Evolutionary conservation across 2,329 filamentous ascomycete species (phyloP).

Genomic region (Venturiaceae sp.): DNA sequence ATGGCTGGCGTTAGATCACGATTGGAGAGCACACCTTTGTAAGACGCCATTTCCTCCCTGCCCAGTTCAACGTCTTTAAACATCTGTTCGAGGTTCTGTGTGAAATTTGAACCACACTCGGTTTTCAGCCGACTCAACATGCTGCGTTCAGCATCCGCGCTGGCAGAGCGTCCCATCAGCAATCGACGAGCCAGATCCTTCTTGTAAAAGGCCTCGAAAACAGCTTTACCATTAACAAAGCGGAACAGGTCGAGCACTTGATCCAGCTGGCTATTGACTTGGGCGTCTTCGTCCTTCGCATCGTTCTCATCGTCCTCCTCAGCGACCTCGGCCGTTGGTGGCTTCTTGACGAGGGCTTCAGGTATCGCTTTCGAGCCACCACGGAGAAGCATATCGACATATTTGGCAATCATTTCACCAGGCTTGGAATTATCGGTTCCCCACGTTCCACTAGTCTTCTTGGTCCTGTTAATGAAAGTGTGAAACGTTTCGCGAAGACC

Average conservation of each 20-base stretch:
- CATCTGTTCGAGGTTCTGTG: conserved; percentile 97
- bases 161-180: conserved; percentile 85
- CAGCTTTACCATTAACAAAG: conserved; percentile 93
- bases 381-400: conserved; percentile 80
- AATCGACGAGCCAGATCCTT: conserved; percentile 85
- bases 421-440: conserved; percentile 83
- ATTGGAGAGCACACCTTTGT: conserved; percentile 59
- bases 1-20: conserved; percentile 48
- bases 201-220: conserved; percentile 99
- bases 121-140: conserved; percentile 89
- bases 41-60: conserved; percentile 85
- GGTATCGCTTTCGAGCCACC: conserved; percentile 80
- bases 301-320: conserved; percentile 51
- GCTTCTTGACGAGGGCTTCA: conserved; percentile 50
- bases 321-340: conserved; percentile 26
- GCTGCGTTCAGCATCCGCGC: conserved; percentile 87
- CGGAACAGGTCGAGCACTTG: conserved; percentile 90
- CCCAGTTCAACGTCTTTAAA: conserved; percentile 96
- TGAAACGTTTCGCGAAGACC: conserved; percentile 78
- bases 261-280: conserved; percentile 85
- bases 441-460: conserved; percentile 61
- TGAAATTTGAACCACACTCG: conserved; percentile 90
- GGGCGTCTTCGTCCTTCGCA: conserved; percentile 78
- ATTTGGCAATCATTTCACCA: conserved; percentile 97
- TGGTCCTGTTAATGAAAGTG: conserved; percentile 81